Base-by-base conservation (phyloP, 345 rosid species). In the Mangifera indica region DNA sequence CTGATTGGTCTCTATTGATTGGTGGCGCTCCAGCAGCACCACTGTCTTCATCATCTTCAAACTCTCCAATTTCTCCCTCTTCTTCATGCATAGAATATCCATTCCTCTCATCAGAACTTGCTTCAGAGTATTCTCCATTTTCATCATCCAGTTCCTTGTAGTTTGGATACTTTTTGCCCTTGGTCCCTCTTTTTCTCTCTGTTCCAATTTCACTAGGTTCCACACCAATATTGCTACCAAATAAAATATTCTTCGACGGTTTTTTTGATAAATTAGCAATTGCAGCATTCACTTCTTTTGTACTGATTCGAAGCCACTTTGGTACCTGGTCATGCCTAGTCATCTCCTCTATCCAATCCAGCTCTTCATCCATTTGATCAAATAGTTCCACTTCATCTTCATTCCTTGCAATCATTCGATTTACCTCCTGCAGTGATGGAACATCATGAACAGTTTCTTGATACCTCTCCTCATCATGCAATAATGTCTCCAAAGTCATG, bases 311-410 rank as follows among this genome's bases (percentile, higher is more conserved):
- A 79, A 96, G 97, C 99, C 99, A 96, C 83, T 86, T 85, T n/a
- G 99, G 99, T 53, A 96, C 98, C 87, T 87, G 87, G 70, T 93
- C 96, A 82, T 88, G 87, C 79, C 80, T 84, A 42, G 93, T 93
- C 99, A 96, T 96, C 80, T 96, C 98, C 80, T 87, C 91, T 9
- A 81, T 86, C 98, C 97, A 96, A 77, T 90, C 93, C 72, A 88
- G 78, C 66, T 96, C 99, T 83, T 93, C 99, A 84, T 96, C 99
- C 99, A 96, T 96, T 81, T 93, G 99, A 86, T 96, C 98, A 86
- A 89, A 93, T 75, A 96, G 80, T 80, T 91, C 97, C 63, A 96
- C 93, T 86, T 96, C 98, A 53, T 88, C 92, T 76, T 96, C 84
- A 74, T 97, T 96, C 82, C 99, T 86, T 10, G 99, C 93, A 84